These are phyloP conservation scores for Solanum corneliomulleri DNA, from an alignment of 257 asterid genomes.

Conservation along the genomic window DNA sequence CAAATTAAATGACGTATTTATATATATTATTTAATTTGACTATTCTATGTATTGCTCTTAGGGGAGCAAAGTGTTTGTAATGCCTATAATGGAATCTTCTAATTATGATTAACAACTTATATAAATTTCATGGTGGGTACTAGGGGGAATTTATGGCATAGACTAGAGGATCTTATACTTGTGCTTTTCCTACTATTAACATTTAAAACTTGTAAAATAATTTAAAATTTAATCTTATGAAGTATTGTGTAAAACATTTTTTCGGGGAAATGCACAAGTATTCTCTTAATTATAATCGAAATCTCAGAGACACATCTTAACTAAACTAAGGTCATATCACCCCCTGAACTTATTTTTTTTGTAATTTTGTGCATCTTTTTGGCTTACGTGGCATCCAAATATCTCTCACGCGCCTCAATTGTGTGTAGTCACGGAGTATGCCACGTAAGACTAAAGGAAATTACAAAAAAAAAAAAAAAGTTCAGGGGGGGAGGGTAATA, in stretches of 20 bases:
- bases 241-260: not conserved
- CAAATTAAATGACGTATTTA: not conserved
- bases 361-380: too few species aligned
- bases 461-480: too few species aligned
- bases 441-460: too few species aligned
- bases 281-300: fast-evolving
- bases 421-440: too few species aligned
- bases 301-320: too few species aligned
- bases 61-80: not conserved
- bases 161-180: not conserved
- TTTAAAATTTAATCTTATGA: not conserved
- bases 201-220: not conserved
- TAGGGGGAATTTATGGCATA: not conserved
- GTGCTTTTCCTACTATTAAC: not conserved
- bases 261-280: too few species aligned
- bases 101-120: not conserved
- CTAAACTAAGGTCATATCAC: too few species aligned
- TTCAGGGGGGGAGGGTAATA: too few species aligned
- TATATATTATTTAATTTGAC: too few species aligned
- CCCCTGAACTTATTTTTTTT: too few species aligned
- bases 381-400: too few species aligned
- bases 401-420: too few species aligned
- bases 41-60: not conserved
- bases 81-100: not conserved
- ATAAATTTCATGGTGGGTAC: not conserved